These are phyloP conservation scores for Solanum stenotomum DNA, from an alignment of 257 asterid species.

Conservation along the genomic window DNA sequence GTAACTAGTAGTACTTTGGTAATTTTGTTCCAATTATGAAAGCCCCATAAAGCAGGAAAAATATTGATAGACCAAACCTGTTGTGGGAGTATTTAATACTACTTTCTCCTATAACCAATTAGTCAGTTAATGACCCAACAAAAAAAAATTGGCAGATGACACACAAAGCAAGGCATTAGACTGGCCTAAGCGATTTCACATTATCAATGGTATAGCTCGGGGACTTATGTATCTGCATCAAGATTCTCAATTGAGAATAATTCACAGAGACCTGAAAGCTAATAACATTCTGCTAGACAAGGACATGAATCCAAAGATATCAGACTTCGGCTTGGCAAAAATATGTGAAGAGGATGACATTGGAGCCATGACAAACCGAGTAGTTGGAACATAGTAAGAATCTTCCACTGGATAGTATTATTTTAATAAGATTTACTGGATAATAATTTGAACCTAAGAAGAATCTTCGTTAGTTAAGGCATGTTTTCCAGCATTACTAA, in stretches of 20 bases:
- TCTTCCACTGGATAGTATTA: too few species aligned
- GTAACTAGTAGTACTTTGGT: too few species aligned
- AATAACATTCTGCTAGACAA: constrained; percentile 43
- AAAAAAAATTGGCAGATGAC: constrained; percentile 12
- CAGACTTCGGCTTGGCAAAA: constrained; percentile 46
- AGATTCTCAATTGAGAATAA: constrained; percentile 33
- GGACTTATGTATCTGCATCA: constrained; percentile 49
- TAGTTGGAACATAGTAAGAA: constrained; percentile 25
- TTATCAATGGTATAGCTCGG: constrained; percentile 32
- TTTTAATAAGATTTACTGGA: too few species aligned
- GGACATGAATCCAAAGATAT: constrained; percentile 40
- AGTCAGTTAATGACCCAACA: neutral
- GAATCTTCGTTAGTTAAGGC: too few species aligned
- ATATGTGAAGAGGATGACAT: constrained; percentile 27
- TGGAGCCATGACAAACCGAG: constrained; percentile 27
- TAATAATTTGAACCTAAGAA: too few species aligned
- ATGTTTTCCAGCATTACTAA: neutral
- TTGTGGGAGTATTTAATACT: too few species aligned
- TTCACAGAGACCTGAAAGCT: constrained; percentile 40
- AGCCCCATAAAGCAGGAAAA: too few species aligned
- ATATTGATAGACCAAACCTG: too few species aligned
- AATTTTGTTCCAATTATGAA: too few species aligned
- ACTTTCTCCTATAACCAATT: too few species aligned
- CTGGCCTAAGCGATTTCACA: constrained; percentile 38
- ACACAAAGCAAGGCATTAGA: constrained; percentile 7